Evolutionary conservation across 192 early-diverging fungal species (phyloP).

Genomic region (Obelidium mucronatum): DNA sequence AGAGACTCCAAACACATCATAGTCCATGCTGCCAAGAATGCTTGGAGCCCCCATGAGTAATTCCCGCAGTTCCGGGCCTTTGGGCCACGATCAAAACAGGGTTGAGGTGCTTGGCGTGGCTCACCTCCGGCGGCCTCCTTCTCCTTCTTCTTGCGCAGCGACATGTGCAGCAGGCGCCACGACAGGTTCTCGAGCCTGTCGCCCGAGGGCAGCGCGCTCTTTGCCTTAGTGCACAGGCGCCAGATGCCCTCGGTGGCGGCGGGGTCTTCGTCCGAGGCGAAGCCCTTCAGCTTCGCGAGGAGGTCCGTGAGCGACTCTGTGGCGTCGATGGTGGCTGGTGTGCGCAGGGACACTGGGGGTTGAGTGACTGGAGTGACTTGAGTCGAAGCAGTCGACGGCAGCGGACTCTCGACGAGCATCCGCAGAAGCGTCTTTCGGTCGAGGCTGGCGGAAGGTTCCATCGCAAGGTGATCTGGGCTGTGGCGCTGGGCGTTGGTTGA

Average conservation of each 20-base stretch:
- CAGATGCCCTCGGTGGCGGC: slow-evolving; percentile 65
- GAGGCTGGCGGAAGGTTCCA: no score
- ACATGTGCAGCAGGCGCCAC: slow-evolving; percentile 85
- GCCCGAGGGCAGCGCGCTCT: slow-evolving; percentile 78
- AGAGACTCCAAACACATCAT: no score
- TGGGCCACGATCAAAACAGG: not conserved
- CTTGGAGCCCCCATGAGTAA: no score
- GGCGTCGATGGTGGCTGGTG: slow-evolving; percentile 23
- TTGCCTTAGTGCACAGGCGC: slow-evolving; percentile 81
- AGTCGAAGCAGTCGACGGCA: not conserved
- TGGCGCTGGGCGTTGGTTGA: no score
- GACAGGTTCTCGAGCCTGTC: slow-evolving; percentile 81
- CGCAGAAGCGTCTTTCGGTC: not conserved
- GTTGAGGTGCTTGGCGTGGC: not conserved
- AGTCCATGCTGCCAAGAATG: no score
- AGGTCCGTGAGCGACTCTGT: slow-evolving; percentile 37
- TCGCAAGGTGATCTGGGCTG: no score
- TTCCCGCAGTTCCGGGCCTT: not conserved
- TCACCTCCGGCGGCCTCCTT: slow-evolving; percentile 9
- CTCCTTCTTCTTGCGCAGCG: slow-evolving; percentile 46
- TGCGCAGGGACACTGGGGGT: not conserved
- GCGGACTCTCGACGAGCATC: not conserved
- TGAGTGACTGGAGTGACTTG: not conserved
- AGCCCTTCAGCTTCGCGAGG: not conserved
- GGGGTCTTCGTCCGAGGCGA: slow-evolving; percentile 27